Evolutionary conservation across 2,329 filamentous ascomycete species (phyloP).

Genomic region (Neofusicoccum kwambonambiense): DNA sequence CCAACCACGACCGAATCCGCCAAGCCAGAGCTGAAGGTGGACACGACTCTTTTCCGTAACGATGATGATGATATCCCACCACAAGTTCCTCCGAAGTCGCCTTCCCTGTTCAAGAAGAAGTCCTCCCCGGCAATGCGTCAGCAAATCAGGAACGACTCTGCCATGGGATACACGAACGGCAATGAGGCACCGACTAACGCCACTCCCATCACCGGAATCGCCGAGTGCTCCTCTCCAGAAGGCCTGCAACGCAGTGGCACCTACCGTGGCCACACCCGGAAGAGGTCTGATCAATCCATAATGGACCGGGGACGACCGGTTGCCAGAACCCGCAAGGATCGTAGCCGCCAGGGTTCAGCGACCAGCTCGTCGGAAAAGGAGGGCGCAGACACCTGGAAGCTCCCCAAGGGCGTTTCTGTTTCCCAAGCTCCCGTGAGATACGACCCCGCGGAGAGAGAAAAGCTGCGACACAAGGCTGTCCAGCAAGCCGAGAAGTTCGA

Average conservation of each 20-base stretch:
- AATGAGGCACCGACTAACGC: background rate
- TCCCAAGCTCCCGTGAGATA: conserved; percentile 34
- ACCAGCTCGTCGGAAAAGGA: conserved; percentile 35
- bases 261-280: background rate
- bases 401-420: conserved; percentile 38
- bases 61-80: conserved; percentile 29
- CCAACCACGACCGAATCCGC: conserved; percentile 26
- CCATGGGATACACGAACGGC: background rate
- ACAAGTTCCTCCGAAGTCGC: conserved; percentile 39
- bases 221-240: conserved; percentile 7
- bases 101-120: conserved; percentile 32
- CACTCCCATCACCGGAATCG: background rate
- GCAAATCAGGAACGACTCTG: conserved; percentile 17
- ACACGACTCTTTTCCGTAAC: conserved; percentile 27
- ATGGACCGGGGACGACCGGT: conserved; percentile 40
- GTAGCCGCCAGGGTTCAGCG: conserved; percentile 31
- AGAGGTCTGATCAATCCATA: conserved; percentile 37
- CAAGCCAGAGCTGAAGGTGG: conserved; percentile 33
- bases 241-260: background rate
- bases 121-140: conserved; percentile 33
- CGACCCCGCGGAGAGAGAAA: conserved; percentile 35
- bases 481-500: conserved; percentile 42
- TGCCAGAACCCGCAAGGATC: conserved; percentile 22
- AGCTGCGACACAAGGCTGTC: conserved; percentile 38
- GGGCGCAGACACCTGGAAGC: conserved; percentile 34